Evolutionary conservation across 176 grass and related monocot genomes (phyloP), one percentile per base, ranked within the genome.

Genomic region (Carex parvula): DNA sequence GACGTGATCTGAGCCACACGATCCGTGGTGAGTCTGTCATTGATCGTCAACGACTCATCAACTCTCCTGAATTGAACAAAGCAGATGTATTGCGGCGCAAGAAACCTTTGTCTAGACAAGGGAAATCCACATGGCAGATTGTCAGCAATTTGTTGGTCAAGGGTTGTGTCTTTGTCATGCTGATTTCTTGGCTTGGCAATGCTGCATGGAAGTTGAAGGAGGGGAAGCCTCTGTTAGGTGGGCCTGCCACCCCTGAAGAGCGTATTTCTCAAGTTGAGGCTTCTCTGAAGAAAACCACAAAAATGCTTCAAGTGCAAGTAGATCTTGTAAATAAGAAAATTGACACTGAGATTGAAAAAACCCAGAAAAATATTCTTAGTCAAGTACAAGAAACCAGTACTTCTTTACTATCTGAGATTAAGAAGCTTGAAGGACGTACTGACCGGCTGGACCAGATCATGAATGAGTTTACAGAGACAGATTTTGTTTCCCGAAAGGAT

Each of bases 271-370:
- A 87, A 48, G 86, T 94, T 35, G 92, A 94, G 84, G 86, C 88
- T 62, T 93, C 91, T 79, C 69, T 93, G 57, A 56, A 88, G 75
- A 90, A 82, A 77, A 46, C 92, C 6, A 83, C 86, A 52, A 87
- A 84, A 79, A 87, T 90, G 89, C 11, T 98, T 35, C 92, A 94
- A 87, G 20, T 90, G 66, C 92, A 98, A 73, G 74, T 98, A 84
- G 95, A 98, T 84, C 58, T 90, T 72, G 58, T 99, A 35, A 91
- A 99, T 79, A 88, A 87, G 86, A 99, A 94, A 89, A 92, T 99
- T 83, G 89, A 68, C 16, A 81, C 60, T 41, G 88, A 88, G 88
- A 88, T 91, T 67, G 86, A 85, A 2, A 85, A 74, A 65, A 59
- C 84, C 8, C 77, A 70, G 17, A 87, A 59, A 12, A 83, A 94